Evolutionary conservation across 129 eudicot genomes (phyloP).

Genomic region (Arctium minus): DNA sequence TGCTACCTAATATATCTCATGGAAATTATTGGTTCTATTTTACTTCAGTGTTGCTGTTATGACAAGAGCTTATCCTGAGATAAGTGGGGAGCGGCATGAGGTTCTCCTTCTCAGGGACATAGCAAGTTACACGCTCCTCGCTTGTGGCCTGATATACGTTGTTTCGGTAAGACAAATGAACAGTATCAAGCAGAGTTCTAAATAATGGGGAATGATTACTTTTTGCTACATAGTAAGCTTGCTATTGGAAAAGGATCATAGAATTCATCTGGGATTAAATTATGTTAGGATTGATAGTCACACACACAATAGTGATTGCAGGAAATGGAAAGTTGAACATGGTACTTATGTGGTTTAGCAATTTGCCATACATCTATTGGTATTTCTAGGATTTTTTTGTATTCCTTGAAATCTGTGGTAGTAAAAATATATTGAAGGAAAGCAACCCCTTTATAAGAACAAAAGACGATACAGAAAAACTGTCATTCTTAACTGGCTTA

Average conservation of each 20-base stretch:
- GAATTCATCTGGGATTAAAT: not conserved
- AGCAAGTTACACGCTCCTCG: slow-evolving; percentile 77
- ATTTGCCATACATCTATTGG: not conserved
- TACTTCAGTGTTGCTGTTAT: slow-evolving; percentile 90
- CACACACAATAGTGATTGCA: not conserved
- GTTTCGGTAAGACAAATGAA: slow-evolving; percentile 63
- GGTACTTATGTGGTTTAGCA: not conserved
- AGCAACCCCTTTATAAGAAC: not conserved
- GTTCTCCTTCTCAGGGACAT: slow-evolving; percentile 77
- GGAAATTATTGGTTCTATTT: slow-evolving; percentile 7
- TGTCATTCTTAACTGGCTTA: not conserved
- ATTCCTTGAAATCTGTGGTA: not conserved
- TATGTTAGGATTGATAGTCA: not conserved
- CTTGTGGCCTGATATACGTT: slow-evolving; percentile 83
- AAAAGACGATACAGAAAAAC: not conserved
- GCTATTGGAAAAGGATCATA: not conserved
- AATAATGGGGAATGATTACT: not conserved
- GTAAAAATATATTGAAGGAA: not conserved
- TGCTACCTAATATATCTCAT: slow-evolving; percentile 16
- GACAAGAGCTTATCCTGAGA: slow-evolving; percentile 92
- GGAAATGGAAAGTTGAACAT: not conserved
- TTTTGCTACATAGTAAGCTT: not conserved
- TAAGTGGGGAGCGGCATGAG: slow-evolving; percentile 35
- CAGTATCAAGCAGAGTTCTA: not conserved
- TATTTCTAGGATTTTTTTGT: not conserved